A percentile compares a stretch with the other conserved stretches of the same genome.
These are phyloP conservation scores for Castanea sativa DNA, from an alignment of 306 rosid genomes.

Conservation along the genomic window DNA sequence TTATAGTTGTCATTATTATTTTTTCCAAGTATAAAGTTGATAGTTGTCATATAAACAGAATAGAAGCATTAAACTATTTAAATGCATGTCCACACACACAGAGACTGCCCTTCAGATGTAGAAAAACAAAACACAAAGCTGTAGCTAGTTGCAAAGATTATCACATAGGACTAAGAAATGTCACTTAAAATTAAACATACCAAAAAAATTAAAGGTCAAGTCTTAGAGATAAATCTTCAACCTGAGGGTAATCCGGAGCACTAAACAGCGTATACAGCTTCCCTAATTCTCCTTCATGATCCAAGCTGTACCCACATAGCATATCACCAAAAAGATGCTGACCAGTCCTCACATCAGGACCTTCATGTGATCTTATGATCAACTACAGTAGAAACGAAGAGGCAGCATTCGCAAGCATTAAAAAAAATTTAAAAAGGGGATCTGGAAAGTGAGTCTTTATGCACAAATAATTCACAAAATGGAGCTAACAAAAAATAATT, in stretches of 20 bases:
- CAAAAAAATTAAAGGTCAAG: slow-evolving; percentile 11
- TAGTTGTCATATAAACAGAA: neutral
- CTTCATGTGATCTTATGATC: slow-evolving; percentile 94
- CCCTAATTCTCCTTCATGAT: slow-evolving; percentile 77
- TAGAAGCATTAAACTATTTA: neutral
- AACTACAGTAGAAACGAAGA: slow-evolving; percentile 49
- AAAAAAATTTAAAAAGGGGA: too few species aligned
- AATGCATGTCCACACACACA: neutral
- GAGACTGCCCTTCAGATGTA: neutral
- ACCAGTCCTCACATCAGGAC: slow-evolving; percentile 79
- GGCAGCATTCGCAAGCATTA: slow-evolving; percentile 3
- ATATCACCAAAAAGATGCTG: slow-evolving; percentile 70
- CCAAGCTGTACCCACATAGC: slow-evolving; percentile 73
- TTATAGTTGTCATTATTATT: neutral
- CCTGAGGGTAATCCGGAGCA: slow-evolving; percentile 89
- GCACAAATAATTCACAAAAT: neutral
- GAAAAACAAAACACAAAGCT: neutral
- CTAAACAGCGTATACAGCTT: slow-evolving; percentile 81
- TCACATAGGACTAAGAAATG: slow-evolving; percentile 10
- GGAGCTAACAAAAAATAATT: neutral
- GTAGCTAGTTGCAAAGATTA: slow-evolving; percentile 5
- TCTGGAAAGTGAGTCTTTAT: slow-evolving; percentile 2
- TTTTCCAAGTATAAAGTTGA: neutral
- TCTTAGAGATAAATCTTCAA: slow-evolving; percentile 25
- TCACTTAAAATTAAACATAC: slow-evolving; percentile 8